Evolutionary conservation across 2,329 filamentous ascomycete species (phyloP).

Genomic region (Xylaria hypoxylon): DNA sequence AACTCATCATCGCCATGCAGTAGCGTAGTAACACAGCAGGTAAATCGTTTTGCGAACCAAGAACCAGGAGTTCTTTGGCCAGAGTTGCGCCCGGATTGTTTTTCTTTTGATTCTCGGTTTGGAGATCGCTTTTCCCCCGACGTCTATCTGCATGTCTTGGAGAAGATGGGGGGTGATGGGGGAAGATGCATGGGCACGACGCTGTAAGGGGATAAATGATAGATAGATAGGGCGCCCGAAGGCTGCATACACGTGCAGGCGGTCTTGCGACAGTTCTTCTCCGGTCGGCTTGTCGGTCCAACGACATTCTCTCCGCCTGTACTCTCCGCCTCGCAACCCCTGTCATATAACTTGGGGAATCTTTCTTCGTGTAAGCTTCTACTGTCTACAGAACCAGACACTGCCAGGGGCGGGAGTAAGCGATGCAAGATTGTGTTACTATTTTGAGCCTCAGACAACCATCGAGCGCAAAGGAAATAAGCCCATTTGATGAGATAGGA

Average conservation of each 20-base stretch:
- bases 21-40: slow-evolving; percentile 32
- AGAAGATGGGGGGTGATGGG: slow-evolving; percentile 13
- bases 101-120: slow-evolving; percentile 18
- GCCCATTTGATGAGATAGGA: slow-evolving; percentile 40
- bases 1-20: slow-evolving; percentile 35
- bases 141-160: slow-evolving; percentile 21
- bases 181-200: slow-evolving; percentile 18
- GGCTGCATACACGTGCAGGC: slow-evolving; percentile 26
- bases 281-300: slow-evolving; percentile 26
- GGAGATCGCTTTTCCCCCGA: slow-evolving; percentile 6
- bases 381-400: slow-evolving; percentile 16
- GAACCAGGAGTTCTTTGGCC: background rate
- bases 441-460: slow-evolving; percentile 36
- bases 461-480: slow-evolving; percentile 30
- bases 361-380: slow-evolving; percentile 28
- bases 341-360: slow-evolving; percentile 36
- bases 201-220: slow-evolving; percentile 27
- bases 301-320: slow-evolving; percentile 27
- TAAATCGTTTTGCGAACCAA: slow-evolving; percentile 31
- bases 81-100: slow-evolving; percentile 10
- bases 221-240: slow-evolving; percentile 31
- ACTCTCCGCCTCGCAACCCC: slow-evolving; percentile 31
- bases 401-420: slow-evolving; percentile 45
- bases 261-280: slow-evolving; percentile 27
- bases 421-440: slow-evolving; percentile 43